Percentiles rank a stretch among this genome's conserved stretches.
These are phyloP conservation scores for Salix udensis DNA, from an alignment of 345 rosid genomes.

Conservation along the genomic window DNA sequence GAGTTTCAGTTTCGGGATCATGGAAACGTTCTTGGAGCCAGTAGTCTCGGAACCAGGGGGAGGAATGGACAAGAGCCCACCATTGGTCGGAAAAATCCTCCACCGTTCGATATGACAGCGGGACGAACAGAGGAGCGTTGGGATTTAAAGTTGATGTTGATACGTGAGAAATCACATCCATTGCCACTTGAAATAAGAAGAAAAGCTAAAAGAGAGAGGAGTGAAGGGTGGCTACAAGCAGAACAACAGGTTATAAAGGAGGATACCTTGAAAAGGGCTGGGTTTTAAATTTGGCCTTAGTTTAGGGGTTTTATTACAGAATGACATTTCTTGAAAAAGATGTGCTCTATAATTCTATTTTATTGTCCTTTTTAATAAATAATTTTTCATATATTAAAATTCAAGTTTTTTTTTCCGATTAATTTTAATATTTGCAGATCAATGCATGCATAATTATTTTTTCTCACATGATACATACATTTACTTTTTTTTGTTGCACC, in stretches of 20 bases:
- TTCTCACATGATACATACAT: no score
- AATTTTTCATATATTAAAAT: no score
- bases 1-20: slow-evolving; percentile 39
- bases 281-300: neutral
- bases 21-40: slow-evolving; percentile 59
- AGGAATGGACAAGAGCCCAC: slow-evolving; percentile 60
- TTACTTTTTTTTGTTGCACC: no score
- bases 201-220: neutral
- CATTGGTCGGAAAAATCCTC: slow-evolving; percentile 74
- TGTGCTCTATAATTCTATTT: no score
- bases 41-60: slow-evolving; percentile 66
- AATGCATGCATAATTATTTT: no score
- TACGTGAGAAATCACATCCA: slow-evolving; percentile 38
- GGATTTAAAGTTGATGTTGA: slow-evolving; percentile 48
- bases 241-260: neutral
- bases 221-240: neutral
- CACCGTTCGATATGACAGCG: slow-evolving; percentile 51
- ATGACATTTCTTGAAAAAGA: neutral
- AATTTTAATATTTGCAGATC: no score
- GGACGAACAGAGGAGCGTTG: slow-evolving; percentile 58
- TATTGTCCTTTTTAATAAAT: no score
- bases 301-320: neutral
- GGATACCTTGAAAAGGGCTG: neutral
- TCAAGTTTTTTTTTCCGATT: no score
- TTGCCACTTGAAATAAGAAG: neutral